Percentiles rank a stretch among this genome's conserved stretches.
These are phyloP conservation scores for Xylaria telfairii DNA, from an alignment of 495 filamentous ascomycete species.

Conservation along the genomic window DNA sequence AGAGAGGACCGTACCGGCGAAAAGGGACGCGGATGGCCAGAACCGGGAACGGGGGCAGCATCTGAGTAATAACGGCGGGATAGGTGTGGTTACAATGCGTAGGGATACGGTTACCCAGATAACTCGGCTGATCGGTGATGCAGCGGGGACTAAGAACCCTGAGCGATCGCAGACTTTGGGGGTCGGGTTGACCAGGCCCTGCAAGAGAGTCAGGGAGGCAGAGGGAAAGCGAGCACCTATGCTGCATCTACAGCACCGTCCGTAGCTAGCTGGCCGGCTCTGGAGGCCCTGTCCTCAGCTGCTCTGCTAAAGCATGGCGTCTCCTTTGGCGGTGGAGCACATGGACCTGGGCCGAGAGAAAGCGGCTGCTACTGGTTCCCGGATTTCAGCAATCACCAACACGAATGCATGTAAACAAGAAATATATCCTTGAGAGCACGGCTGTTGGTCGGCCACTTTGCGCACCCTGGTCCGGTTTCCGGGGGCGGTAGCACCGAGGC, in stretches of 20 bases:
- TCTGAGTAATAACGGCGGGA: conserved; percentile 5
- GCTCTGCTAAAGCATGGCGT: conserved; percentile 14
- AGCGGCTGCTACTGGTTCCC: conserved; percentile 10
- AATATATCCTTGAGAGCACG: neutral
- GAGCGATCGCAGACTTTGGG: conserved; percentile 10
- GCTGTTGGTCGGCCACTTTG: conserved; percentile 8
- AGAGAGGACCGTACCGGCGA: neutral
- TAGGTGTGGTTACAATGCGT: conserved; percentile 24
- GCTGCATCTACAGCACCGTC: too few relatives aligned
- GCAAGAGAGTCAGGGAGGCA: neutral
- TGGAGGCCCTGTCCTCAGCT: conserved; percentile 5
- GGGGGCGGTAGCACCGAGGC: conserved; percentile 19
- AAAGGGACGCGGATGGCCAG: neutral
- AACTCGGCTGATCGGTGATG: conserved; percentile 14
- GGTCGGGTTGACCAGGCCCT: neutral
- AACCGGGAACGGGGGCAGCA: conserved; percentile 13
- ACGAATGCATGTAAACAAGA: neutral
- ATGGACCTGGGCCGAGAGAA: neutral
- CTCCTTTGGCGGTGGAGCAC: conserved; percentile 16
- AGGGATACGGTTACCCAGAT: conserved; percentile 3
- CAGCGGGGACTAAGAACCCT: conserved; percentile 10
- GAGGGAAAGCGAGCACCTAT: neutral
- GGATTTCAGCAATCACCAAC: neutral
- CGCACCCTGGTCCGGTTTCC: conserved; percentile 17
- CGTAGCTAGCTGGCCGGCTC: conserved; percentile 9